phyloP scores from a whole-genome alignment of 768 basidiomycete species.

The Suillus bovinus region DNA sequence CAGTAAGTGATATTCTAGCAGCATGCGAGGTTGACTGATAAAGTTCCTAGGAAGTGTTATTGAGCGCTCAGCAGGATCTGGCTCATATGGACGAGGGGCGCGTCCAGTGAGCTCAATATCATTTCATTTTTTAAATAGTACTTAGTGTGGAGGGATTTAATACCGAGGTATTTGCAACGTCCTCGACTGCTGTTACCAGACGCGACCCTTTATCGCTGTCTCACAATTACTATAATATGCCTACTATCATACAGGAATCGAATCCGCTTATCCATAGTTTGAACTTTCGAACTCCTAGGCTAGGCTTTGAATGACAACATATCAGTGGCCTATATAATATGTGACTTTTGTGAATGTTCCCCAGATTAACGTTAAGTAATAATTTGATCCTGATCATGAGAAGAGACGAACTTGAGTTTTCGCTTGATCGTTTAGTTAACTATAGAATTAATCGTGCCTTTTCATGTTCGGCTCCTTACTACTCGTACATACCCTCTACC shows the following conservation, averaged over 20 bases:
- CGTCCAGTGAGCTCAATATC: not conserved
- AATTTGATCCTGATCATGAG: not conserved
- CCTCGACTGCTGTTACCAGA: not conserved
- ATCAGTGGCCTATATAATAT: not conserved
- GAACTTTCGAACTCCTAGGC: too few relatives aligned
- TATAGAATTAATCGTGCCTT: not conserved
- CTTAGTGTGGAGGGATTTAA: too few relatives aligned
- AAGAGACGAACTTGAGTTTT: not conserved
- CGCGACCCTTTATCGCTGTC: not conserved
- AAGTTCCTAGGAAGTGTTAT: not conserved
- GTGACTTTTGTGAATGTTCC: not conserved
- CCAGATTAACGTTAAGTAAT: not conserved
- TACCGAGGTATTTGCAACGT: not conserved
- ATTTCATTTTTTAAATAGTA: not conserved
- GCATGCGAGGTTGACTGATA: not conserved
- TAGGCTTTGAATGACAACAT: too few relatives aligned
- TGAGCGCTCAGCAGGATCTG: slow-evolving; percentile 4
- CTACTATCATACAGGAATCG: not conserved
- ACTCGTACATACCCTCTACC: not conserved
- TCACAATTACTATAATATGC: not conserved
- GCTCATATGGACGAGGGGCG: slow-evolving; percentile 1
- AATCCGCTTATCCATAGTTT: not conserved
- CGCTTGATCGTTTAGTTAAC: not conserved
- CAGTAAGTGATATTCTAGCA: slow-evolving; percentile 32
- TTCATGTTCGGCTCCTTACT: not conserved